Conservation (phyloP, 768 basidiomycete genomes). For the Rhizopogon roseolus region DNA sequence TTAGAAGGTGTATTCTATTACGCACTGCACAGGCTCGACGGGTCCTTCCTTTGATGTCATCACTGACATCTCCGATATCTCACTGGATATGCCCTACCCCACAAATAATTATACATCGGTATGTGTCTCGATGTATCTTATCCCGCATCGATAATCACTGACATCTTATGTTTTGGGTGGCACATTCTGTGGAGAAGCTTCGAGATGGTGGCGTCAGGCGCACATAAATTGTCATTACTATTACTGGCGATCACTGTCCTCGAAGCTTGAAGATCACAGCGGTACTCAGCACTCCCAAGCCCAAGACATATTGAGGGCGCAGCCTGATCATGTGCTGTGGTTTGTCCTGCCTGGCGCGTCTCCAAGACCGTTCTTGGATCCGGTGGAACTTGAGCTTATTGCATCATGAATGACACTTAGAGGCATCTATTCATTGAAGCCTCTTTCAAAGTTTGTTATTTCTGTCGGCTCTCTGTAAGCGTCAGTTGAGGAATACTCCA, state of each 20-base stretch:
- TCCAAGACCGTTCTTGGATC: not conserved
- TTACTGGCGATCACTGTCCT: not conserved
- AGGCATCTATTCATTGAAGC: not conserved
- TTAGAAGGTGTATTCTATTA: no score
- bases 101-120: not conserved
- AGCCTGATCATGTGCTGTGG: not conserved
- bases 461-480: not conserved
- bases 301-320: not conserved
- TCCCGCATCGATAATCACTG: conserved; percentile 7
- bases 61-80: not conserved
- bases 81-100: not conserved
- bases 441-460: not conserved
- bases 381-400: not conserved
- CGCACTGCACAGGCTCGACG: not conserved
- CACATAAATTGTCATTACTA: not conserved
- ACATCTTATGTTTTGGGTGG: not conserved
- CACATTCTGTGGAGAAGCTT: not conserved
- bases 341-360: not conserved
- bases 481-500: not conserved
- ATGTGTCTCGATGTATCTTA: not conserved
- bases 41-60: not conserved
- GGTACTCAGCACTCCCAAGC: not conserved
- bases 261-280: not conserved
- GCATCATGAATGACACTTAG: not conserved
- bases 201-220: not conserved